These are phyloP conservation scores for Wickerhamomyces silvicola DNA, from an alignment of 805 yeast species.

Conservation along the genomic window DNA sequence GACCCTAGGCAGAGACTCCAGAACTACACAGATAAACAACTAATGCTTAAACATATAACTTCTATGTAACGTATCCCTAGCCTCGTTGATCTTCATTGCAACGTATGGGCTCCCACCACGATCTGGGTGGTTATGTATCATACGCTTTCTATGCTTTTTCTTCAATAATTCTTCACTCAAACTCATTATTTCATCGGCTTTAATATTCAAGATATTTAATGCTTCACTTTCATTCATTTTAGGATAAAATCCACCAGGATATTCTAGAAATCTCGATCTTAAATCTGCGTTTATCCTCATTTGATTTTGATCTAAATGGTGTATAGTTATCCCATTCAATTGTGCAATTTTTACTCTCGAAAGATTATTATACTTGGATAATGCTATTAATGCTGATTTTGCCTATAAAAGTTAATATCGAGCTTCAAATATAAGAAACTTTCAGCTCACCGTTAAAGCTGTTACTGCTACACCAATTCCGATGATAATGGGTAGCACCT, in stretches of 20 bases:
- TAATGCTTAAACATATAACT: conserved; percentile 35
- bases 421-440: not conserved
- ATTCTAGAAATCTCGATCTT: conserved; percentile 28
- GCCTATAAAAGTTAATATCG: conserved; percentile 12
- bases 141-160: conserved; percentile 65
- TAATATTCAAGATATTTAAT: conserved; percentile 52
- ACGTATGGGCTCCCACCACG: conserved; percentile 79
- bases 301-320: conserved; percentile 8
- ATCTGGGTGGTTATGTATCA: conserved; percentile 85
- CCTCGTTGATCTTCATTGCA: conserved; percentile 83
- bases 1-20: not conserved
- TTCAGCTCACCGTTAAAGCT: conserved; percentile 38
- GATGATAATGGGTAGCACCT: conserved; percentile 44
- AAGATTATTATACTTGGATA: conserved; percentile 23
- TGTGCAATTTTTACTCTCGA: conserved; percentile 33
- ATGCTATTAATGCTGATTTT: conserved; percentile 32
- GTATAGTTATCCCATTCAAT: conserved; percentile 29
- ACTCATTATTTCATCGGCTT: conserved; percentile 46
- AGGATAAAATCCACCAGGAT: conserved; percentile 56
- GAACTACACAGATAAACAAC: not conserved
- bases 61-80: conserved; percentile 73
- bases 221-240: conserved; percentile 71
- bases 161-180: conserved; percentile 46
- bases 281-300: conserved; percentile 16
- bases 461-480: conserved; percentile 49